Evolutionary conservation across 441 rosid genomes (phyloP), one percentile per base, ranked within the genome.

Genomic region (Cnidoscolus chayamansa): DNA sequence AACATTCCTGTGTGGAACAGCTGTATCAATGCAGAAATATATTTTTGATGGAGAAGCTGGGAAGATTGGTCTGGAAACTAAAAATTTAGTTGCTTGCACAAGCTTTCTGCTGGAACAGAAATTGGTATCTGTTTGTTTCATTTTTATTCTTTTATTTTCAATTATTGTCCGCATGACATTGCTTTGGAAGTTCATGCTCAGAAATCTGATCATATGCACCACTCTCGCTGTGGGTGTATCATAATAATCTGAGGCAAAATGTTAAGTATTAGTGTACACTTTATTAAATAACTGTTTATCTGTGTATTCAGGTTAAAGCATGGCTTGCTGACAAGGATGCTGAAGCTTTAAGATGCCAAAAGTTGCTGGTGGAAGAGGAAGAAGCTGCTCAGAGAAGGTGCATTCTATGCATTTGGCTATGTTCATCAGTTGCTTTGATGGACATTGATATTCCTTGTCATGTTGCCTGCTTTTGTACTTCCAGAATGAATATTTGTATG

Each of bases 271-370:
- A 25, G 13, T 17, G 11, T 60, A 10, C 32, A 13, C 40, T 7
- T 16, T 71, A 69, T 74, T 66, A 59, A 74, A 49, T 31, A 51
- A 17, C 30, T 51, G 30, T 11, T 68, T 65, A 63, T 70, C 58
- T 76, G 48, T 74, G 65, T 40, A 30, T 63, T 71, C 70, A 94
- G 99, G 82, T 93, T 32, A 86, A 89, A 77, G 97, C 87, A 59
- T 95, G 98, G 98, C 88, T 91, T 55, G 91, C 90, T 67, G 95
- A 95, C 83, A 89, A 90, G 84, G 99, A 95, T 78, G 97, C 92
- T 30, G 97, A 93, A 82, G 97, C 99, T 71, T 78, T 93, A 81
- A 86, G 94, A 82, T 91, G 93, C 82, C 97, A 95, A 86, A 86
- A 91, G 76, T 81, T 93, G 81, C 87, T 93, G 32, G 86, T 95